Evolutionary conservation across 495 filamentous ascomycete genomes (phyloP), one percentile per base, ranked within the genome.

Genomic region (Xylaria acuta): DNA sequence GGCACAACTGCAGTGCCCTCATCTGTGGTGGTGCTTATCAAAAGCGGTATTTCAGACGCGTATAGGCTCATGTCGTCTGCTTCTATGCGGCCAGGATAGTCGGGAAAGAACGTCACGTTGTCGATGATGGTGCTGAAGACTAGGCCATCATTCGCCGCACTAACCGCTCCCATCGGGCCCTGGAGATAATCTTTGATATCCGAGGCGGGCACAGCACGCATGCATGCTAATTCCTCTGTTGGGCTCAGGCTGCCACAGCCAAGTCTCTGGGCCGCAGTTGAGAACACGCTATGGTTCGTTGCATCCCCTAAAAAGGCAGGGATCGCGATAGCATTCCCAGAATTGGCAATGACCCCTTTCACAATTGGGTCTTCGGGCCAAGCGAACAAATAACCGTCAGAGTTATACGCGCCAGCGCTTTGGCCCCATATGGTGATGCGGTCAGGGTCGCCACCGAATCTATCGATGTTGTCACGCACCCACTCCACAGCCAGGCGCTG

Each of bases 401-500:
- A 75, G 36, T 64, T 71, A 65, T 70, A 70, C 0, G 79, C 83
- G 1, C 84, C 83, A 1, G 84, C 80, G 1, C 82, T 84, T 73
- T 92, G 87, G 30, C 91, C 91, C 77, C 87, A 87, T 3, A 93
- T 82, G 0, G 90, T 93, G 41, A 93, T 87, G 43, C 82, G 78
- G n/a, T 78, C 72, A 0, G 87, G 83, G 73, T 93, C 87, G 3
- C 92, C 91, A 7, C 91, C 90, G 72, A 94, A 92, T 5, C 85
- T 80, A 67, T 83, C 80, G 70, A 92, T 92, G 75, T 93, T 84
- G 73, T 87, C 83, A 64, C 90, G 83, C 16, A 93, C 85, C 92
- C 92, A 93, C 66, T 91, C 77, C 20, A 93, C 78, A 5, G 89
- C 92, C 25, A 89, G 76, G 0, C 88, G 84, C 72, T 92, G 90